Evolutionary conservation across 164 flowering plant species (phyloP).

Genomic region (Amborella trichopoda): DNA sequence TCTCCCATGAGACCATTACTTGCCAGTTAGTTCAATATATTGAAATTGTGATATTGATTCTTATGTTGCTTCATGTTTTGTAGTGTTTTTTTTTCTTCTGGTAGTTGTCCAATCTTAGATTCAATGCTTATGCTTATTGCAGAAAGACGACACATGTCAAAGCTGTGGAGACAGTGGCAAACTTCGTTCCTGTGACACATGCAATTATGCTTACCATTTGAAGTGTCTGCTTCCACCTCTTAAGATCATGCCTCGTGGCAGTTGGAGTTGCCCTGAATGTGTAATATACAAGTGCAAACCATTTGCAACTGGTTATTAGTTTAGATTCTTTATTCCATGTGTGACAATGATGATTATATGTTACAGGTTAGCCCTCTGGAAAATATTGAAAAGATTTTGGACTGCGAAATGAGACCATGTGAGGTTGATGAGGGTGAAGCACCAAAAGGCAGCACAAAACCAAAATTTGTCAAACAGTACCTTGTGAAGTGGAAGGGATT

Average conservation of each 20-base stretch:
- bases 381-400: slow-evolving; percentile 94
- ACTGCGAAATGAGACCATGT: slow-evolving; percentile 89
- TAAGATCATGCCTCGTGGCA: slow-evolving; percentile 46
- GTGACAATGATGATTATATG: slow-evolving; percentile 2
- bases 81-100: no score
- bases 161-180: slow-evolving; percentile 61
- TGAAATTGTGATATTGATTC: no score
- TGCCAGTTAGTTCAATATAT: no score
- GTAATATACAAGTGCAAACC: no score
- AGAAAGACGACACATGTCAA: slow-evolving; percentile 82
- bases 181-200: slow-evolving; percentile 65
- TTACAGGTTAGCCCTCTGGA: slow-evolving; percentile 81
- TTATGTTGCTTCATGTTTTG: no score
- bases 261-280: slow-evolving; percentile 98
- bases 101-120: background rate
- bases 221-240: slow-evolving; percentile 75
- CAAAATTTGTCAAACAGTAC: slow-evolving; percentile 88
- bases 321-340: no score
- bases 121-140: slow-evolving; percentile 6
- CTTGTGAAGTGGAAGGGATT: slow-evolving; percentile 97
- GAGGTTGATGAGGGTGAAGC: slow-evolving; percentile 65
- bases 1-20: no score
- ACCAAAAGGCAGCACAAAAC: slow-evolving; percentile 71
- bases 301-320: no score
- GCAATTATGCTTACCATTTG: slow-evolving; percentile 76